phyloP scores from a whole-genome alignment of 768 basidiomycete genomes.

The Chalciporus chontae region DNA sequence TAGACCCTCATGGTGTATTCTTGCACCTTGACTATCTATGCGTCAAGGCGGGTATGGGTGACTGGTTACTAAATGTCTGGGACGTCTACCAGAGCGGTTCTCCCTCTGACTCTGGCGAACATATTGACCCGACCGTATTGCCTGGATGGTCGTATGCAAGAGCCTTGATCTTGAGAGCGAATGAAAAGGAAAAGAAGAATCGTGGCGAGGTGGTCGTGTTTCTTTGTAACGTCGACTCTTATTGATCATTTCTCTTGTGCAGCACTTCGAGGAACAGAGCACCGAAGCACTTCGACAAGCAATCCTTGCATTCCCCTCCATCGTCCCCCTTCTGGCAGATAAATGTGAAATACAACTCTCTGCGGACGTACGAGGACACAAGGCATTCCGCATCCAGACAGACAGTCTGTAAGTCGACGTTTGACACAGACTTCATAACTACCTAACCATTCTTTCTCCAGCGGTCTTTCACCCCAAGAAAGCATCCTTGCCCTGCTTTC shows the following conservation, averaged over 20 bases:
- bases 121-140: slow-evolving; percentile 53
- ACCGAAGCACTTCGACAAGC: slow-evolving; percentile 72
- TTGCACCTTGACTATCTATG: slow-evolving; percentile 85
- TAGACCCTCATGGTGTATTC: slow-evolving; percentile 85
- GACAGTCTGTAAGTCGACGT: slow-evolving; percentile 53
- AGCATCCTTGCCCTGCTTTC: slow-evolving; percentile 73
- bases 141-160: slow-evolving; percentile 78
- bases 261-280: slow-evolving; percentile 54
- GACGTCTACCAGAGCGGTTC: slow-evolving; percentile 13
- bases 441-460: slow-evolving; percentile 12
- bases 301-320: slow-evolving; percentile 71
- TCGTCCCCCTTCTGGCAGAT: slow-evolving; percentile 80
- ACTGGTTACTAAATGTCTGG: slow-evolving; percentile 77
- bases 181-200: slow-evolving; percentile 42
- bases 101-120: slow-evolving; percentile 18
- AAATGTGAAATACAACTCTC: slow-evolving; percentile 74
- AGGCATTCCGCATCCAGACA: slow-evolving; percentile 65
- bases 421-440: neutral
- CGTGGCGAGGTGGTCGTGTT: slow-evolving; percentile 35
- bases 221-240: neutral
- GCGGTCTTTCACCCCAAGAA: slow-evolving; percentile 38
- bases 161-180: slow-evolving; percentile 61
- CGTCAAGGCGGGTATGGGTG: slow-evolving; percentile 71
- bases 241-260: neutral
- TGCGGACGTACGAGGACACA: slow-evolving; percentile 51